Base-by-base conservation (phyloP, 1,139 yeast genomes). In the Lodderomyces elongisporus region DNA sequence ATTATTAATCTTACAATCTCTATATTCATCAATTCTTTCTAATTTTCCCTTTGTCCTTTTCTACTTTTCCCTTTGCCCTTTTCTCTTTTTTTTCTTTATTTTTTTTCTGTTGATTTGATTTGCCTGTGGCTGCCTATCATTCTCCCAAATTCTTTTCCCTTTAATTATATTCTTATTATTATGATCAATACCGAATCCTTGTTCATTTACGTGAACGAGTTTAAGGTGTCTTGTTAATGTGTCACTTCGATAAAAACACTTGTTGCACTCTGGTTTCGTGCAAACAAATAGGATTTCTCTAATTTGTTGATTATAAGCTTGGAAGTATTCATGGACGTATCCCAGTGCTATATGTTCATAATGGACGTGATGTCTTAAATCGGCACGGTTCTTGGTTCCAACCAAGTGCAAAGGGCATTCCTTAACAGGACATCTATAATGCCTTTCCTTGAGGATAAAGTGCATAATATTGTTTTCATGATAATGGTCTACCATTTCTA, bases 331-430 rank as follows among this genome's bases (percentile, higher is more conserved):
- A 18, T 41, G 39, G 9, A 57, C 47, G 27, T 44, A 34, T 9
- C 49, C 52, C 18, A 39, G 36, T 18, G 37, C 40, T 28, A 49
- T 42, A 47, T 81, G 88, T 43, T 77, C 79, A 26, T 70, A 62
- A 21, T 74, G 69, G 40, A 76, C 70, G 45, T 81, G 88, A 39
- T 85, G 70, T 39, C 74, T 61, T 40, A 79, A 66, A 43, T 79
- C 83, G 4, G 78, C 76, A 33, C 72, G 61, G 36, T 80, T 70
- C 25, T 74, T 72, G 34, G 77, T 62, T 0, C 88, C 88, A 27
- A 79, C 58, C 3, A 74, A 54, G 29, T 67, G 63, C 78, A 83
- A 78, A 1, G 83, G 82, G 46, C 89, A 81, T 17, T 62, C 58
- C 10, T 53, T 48, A 28, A 70, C 66, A 0, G 78, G 78, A 47